Base-by-base conservation (phyloP, 345 rosid genomes). In the Geranium rotundifolium region DNA sequence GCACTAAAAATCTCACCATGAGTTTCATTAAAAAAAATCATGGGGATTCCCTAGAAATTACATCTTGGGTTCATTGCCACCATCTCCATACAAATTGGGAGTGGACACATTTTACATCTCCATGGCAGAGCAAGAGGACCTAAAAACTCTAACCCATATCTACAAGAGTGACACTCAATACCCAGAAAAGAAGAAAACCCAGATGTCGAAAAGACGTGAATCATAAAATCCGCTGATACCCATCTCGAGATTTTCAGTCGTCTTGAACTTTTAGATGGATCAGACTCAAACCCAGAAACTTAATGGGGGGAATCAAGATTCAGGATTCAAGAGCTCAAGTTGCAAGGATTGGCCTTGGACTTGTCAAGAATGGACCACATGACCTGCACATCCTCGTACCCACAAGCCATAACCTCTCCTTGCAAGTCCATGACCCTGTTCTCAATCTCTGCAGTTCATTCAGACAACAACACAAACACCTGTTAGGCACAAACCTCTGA, bases 291-390 rank as follows among this genome's bases (percentile, higher is more conserved):
- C 46, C 7, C 46, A 5, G 46, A 37, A 5, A 6, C 12, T 6
- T 5, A 6, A 37, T 6, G 0, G 12, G 12, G 46, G 16, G 13
- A 0, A 46, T 3, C 3, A 12, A 46, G 65, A 23, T 52, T 3
- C 3, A 12, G 10, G 65, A 23, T 52, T 78, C 65, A 82, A 17
- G 88, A 66, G 66, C 83, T 65, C 63, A 85, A 69, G 67, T 69
- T 71, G 78, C 79, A 82, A 58, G 63, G 50, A 31, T 76, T 34
- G 55, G 95, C 71, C 73, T 84, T 90, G 74, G 97, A 84, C 79
- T 90, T 88, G 73, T 90, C 97, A 4, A 90, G 89, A 76, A 90
- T 90, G 29, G 97, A 90, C 96, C 96, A 90, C 97, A 90, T 90
- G 60, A 90, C 93, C 20, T 85, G 97, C 64, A 88, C 95, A 72